Evolutionary conservation across 2,329 filamentous ascomycete genomes (phyloP), one percentile per base, ranked within the genome.

Genomic region (Exophiala dermatitidis): DNA sequence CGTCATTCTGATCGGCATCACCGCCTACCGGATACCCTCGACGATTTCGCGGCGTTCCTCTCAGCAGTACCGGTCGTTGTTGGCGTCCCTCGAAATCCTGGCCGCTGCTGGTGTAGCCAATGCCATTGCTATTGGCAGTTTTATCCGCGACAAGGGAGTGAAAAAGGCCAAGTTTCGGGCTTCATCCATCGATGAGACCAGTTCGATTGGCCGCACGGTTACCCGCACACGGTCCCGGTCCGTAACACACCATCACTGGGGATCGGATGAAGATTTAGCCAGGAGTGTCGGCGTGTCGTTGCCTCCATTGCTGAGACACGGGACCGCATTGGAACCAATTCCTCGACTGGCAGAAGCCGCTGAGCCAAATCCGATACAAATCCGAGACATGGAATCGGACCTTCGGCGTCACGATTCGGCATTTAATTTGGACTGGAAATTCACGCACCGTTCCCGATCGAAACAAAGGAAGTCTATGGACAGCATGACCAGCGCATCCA

Each of bases 201-300:
- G 66, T 48, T 69, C 64, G 40, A 60, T 67, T 2, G 67, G 71
- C 38, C 56, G 61, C 10, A 49, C 48, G 12, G 37, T 42, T 12
- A 62, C 60, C 7, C 61, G 61, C 46, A 62, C 56, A 10, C 77
- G 10, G 82, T 83, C 1, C 72, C 77, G 8, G 72, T 90, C 86
- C 1, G 72, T 85, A 37, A 83, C 84, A 42, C 72, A 83, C 55
- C 79, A 81, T 46, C 81, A 87, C 52, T 91, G 87, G 84, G 90
- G 88, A 41, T 95, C 89, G 62, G 91, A 97, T 63, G 90, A 94
- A 65, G 89, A 97, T 66, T 79, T 97, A 1, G 89, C 94, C 3
- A 77, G 86, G 47, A 87, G 84, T 56, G 65, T 95, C 2, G 90
- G 91, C 5, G 81, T 91, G 37, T 80, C 85, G 8, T 77, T 82